Conservation (phyloP, 306 rosid genomes). For the Quercus suber region DNA sequence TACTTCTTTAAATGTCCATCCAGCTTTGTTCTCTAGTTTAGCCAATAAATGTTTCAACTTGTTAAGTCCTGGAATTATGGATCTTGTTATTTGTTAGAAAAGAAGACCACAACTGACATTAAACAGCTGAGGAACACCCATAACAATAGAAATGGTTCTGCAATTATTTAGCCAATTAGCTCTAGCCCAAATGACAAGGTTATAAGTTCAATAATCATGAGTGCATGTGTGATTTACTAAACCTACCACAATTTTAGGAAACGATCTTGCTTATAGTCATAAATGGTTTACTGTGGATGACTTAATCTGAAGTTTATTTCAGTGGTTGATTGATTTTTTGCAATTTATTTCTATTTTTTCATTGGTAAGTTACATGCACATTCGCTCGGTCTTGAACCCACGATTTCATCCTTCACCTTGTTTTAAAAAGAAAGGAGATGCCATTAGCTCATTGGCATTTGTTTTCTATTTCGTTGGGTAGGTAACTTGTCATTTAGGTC, state of each 20-base stretch:
- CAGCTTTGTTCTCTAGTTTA: too few species aligned
- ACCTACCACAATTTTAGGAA: neutral
- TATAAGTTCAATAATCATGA: too few species aligned
- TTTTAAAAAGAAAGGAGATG: too few species aligned
- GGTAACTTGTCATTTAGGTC: neutral
- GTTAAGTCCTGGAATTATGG: too few species aligned
- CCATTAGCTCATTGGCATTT: too few species aligned
- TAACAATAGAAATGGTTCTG: neutral
- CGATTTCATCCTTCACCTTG: too few species aligned
- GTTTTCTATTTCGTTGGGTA: neutral
- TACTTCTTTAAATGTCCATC: too few species aligned
- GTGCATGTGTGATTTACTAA: neutral
- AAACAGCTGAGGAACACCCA: neutral
- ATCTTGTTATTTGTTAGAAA: too few species aligned
- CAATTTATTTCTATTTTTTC: neutral
- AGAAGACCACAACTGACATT: neutral
- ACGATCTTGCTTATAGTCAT: neutral
- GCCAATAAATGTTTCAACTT: too few species aligned
- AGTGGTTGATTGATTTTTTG: neutral
- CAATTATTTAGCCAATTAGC: neutral
- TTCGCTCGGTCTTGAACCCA: too few species aligned
- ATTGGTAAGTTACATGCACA: too few species aligned
- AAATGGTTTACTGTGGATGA: neutral
- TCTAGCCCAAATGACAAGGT: too few species aligned
- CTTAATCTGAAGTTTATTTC: neutral